phyloP scores from a whole-genome alignment of 2,329 filamentous ascomycete genomes.

The Domatiomyces catenatus region DNA sequence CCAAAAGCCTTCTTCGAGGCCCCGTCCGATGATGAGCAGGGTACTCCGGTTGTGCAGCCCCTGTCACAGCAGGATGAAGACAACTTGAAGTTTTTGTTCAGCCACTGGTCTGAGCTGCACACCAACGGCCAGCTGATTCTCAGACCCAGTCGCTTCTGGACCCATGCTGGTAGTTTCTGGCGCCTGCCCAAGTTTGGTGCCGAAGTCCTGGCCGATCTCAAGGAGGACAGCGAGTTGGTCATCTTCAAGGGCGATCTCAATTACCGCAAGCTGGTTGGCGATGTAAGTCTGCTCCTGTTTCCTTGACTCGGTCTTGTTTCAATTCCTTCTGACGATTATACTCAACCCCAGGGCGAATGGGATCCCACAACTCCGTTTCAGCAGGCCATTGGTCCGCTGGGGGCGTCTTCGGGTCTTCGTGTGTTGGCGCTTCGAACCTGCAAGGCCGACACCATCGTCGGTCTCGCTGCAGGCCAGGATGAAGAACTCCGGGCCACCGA shows the following conservation, averaged over 20 bases:
- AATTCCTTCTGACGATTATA: background rate
- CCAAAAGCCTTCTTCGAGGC: slow-evolving; percentile 67
- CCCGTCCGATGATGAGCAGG: slow-evolving; percentile 50
- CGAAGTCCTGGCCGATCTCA: slow-evolving; percentile 59
- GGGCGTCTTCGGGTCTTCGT: slow-evolving; percentile 61
- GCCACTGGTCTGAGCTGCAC: slow-evolving; percentile 66
- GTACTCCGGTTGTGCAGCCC: too few species aligned
- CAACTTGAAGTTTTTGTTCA: slow-evolving; percentile 61
- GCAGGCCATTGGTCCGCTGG: slow-evolving; percentile 72
- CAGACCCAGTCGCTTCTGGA: slow-evolving; percentile 84
- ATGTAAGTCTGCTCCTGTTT: slow-evolving; percentile 43
- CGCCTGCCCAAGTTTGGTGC: slow-evolving; percentile 55
- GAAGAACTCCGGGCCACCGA: slow-evolving; percentile 57
- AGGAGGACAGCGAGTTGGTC: slow-evolving; percentile 58
- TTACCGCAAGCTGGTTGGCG: slow-evolving; percentile 80
- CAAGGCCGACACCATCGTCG: slow-evolving; percentile 92
- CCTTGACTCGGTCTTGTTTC: too few species aligned
- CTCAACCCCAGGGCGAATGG: slow-evolving; percentile 49
- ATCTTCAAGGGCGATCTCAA: slow-evolving; percentile 97
- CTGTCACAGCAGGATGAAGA: slow-evolving; percentile 52
- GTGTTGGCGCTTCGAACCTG: slow-evolving; percentile 79
- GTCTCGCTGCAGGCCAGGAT: slow-evolving; percentile 65
- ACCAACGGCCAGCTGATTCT: slow-evolving; percentile 70
- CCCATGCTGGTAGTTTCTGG: slow-evolving; percentile 75
- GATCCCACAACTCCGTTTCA: slow-evolving; percentile 73